Percentiles rank a stretch among this genome's conserved stretches.
Conservation (phyloP, 495 filamentous ascomycete genomes). For the Annulohypoxylon bovei region DNA sequence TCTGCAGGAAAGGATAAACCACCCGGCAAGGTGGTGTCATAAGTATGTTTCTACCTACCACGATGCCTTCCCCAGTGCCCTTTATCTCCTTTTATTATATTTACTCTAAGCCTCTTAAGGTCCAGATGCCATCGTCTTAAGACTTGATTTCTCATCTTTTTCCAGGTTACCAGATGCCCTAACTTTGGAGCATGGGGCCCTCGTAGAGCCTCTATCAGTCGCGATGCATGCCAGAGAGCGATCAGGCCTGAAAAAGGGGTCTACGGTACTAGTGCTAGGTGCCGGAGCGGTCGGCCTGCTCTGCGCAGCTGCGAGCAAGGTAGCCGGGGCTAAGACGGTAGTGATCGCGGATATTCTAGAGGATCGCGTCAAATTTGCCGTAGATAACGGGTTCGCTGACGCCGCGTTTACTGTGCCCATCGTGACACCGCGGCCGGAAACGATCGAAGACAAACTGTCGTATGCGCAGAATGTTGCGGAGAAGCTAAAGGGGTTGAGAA, state of each 20-base stretch:
- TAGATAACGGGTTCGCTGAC: constrained; percentile 73
- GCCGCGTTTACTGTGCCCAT: constrained; percentile 68
- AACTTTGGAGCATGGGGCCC: constrained; percentile 73
- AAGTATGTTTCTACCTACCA: constrained; percentile 53
- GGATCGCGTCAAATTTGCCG: constrained; percentile 76
- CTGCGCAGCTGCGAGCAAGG: constrained; percentile 72
- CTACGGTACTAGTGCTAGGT: constrained; percentile 77
- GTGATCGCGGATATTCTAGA: constrained; percentile 83
- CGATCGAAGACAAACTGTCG: constrained; percentile 65
- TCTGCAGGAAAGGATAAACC: constrained; percentile 79
- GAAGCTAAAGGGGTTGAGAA: constrained; percentile 53
- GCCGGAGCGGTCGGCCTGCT: constrained; percentile 84
- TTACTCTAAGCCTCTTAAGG: too few relatives aligned
- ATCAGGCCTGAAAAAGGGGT: constrained; percentile 61
- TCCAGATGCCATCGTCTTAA: not conserved
- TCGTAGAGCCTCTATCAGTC: constrained; percentile 83
- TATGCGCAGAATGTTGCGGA: constrained; percentile 71
- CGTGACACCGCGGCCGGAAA: constrained; percentile 57
- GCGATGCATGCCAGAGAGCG: constrained; percentile 78
- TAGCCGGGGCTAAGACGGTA: constrained; percentile 66
- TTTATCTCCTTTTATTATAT: not conserved
- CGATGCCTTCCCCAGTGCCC: not conserved
- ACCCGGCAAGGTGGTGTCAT: constrained; percentile 74
- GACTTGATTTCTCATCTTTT: not conserved
- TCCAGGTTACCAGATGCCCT: constrained; percentile 68